Conservation (phyloP, 169 alveolate genomes). For the Cardiosporidium cionae region DNA sequence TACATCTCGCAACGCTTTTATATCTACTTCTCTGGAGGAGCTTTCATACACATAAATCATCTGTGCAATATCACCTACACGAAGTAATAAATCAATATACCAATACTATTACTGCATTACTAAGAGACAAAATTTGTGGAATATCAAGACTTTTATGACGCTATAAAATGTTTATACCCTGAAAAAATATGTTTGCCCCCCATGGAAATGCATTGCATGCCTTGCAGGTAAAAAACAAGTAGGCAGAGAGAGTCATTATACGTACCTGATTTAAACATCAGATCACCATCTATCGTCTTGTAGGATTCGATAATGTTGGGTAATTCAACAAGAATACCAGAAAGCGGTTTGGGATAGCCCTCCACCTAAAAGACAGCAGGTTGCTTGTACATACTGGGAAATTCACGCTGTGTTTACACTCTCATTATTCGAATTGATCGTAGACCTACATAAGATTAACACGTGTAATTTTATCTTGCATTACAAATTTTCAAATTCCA, state of each 20-base stretch:
- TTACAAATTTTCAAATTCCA: too few species aligned
- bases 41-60: conserved; percentile 51
- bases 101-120: too few species aligned
- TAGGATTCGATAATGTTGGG: conserved; percentile 71
- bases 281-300: conserved; percentile 66
- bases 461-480: too few species aligned
- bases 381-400: too few species aligned
- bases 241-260: neutral
- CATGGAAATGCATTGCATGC: too few species aligned
- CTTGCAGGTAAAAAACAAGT: neutral
- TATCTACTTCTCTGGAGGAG: conserved; percentile 34
- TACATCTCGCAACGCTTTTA: conserved; percentile 39
- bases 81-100: neutral
- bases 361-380: conserved; percentile 5
- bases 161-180: too few species aligned
- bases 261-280: conserved; percentile 60
- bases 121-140: too few species aligned
- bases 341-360: conserved; percentile 22
- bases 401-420: too few species aligned
- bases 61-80: conserved; percentile 47
- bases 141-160: too few species aligned
- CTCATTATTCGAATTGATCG: too few species aligned
- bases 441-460: too few species aligned
- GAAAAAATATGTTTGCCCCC: too few species aligned
- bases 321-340: conserved; percentile 62